Evolutionary conservation across 1,284 basidiomycete genomes (phyloP), one percentile per base, ranked within the genome.

Genomic region (Trichosporon sp.): DNA sequence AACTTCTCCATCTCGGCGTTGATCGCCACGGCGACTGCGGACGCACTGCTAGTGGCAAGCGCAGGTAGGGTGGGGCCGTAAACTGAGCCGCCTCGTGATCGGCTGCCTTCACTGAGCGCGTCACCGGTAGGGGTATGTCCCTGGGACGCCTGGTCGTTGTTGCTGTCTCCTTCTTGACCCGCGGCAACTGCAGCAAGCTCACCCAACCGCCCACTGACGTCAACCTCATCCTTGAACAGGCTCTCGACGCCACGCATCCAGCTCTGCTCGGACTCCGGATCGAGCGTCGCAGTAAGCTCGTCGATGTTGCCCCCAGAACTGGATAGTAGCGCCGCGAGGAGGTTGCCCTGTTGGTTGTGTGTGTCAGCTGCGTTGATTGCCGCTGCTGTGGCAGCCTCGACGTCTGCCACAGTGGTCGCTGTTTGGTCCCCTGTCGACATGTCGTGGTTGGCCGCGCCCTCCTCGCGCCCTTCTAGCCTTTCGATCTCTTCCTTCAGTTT

Each of bases 231-330:
- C 62, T 77, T 76, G 60, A 81, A 70, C 15, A 79, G 70, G 25
- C 68, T 76, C 64, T 78, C 78, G 47, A 79, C 75, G 8, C 77
- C 78, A 42, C 77, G 75, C 75, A 80, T 78, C 78, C 79, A 80
- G 21, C 65, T 73, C 5, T 67, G 34, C 32, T 68, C 62, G 11
- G 42, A 31, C 18, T 64, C 67, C 23, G 69, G 69, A 21, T 75
- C 77, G 8, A 72, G 74, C 3, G 72, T 75, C 3, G 70, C 72
- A 6, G 68, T 73, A 3, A 75, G 69, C 47, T 71, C 73, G 11
- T 74, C 68, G 13, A 69, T 47, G 6, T 38, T 60, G 7, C 44
- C 21, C 5, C 66, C 66, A 6, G 75, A 69, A 21, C 67, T 69
- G 2, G 73, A 74, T 65, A 78, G 78, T 15, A 81, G 72, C 2